phyloP scores from a whole-genome alignment of 2,329 filamentous ascomycete genomes.

The Sporothrix protearum region DNA sequence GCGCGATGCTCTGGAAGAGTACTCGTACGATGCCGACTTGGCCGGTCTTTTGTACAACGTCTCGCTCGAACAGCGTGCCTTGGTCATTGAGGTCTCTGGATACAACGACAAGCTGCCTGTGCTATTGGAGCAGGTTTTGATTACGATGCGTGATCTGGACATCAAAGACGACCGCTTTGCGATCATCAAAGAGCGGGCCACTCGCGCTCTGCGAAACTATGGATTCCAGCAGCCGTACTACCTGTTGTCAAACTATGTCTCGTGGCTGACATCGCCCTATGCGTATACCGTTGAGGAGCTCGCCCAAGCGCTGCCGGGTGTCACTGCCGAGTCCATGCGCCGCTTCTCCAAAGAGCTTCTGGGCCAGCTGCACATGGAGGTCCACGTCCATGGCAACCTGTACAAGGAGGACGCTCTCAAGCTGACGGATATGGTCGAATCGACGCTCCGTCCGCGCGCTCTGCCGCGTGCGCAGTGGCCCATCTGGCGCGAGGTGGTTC shows the following conservation, averaged over 20 bases:
- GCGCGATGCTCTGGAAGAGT: conserved; percentile 83
- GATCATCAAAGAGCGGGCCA: conserved; percentile 82
- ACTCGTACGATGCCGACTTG: conserved; percentile 92
- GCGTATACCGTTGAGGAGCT: conserved; percentile 78
- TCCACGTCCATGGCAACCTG: conserved; percentile 85
- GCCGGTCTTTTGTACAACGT: conserved; percentile 83
- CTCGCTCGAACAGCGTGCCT: conserved; percentile 65
- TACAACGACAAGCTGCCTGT: conserved; percentile 97
- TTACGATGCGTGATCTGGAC: conserved; percentile 78
- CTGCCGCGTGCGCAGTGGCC: conserved; percentile 78
- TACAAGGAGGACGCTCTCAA: conserved; percentile 90
- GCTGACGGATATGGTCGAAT: conserved; percentile 78
- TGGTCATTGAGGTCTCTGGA: conserved; percentile 76
- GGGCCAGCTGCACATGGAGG: conserved; percentile 80
- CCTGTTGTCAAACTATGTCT: conserved; percentile 78
- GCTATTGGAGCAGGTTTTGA: conserved; percentile 81
- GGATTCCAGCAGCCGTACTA: conserved; percentile 85
- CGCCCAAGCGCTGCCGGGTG: conserved; percentile 67
- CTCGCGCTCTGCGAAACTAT: conserved; percentile 76
- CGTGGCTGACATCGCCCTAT: conserved; percentile 73
- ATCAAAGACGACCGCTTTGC: conserved; percentile 84
- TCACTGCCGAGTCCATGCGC: conserved; percentile 71
- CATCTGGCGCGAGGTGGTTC: conserved; percentile 69
- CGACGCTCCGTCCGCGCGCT: conserved; percentile 67
- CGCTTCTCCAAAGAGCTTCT: conserved; percentile 77